Evolutionary conservation across 805 yeast genomes (phyloP).

Genomic region (Middelhovenomyces tepae): DNA sequence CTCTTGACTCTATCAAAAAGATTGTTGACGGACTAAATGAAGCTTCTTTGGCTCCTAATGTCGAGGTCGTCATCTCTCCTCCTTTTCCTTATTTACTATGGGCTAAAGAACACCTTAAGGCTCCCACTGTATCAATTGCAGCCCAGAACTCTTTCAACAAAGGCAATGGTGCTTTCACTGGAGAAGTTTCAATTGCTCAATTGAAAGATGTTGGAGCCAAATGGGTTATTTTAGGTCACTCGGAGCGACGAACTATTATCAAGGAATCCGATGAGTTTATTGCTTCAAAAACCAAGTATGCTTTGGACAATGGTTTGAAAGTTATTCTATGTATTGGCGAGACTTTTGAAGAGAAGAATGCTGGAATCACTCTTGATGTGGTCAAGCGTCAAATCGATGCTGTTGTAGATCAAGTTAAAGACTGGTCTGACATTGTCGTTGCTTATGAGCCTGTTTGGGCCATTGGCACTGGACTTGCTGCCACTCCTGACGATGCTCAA

Average conservation of each 20-base stretch:
- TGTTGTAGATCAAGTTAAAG: constrained; percentile 66
- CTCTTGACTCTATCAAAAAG: constrained; percentile 71
- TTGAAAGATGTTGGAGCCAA: constrained; percentile 84
- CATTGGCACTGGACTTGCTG: constrained; percentile 98
- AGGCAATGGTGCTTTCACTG: constrained; percentile 95
- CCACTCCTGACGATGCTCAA: constrained; percentile 97
- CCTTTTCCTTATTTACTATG: constrained; percentile 87
- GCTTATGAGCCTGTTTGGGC: constrained; percentile 99
- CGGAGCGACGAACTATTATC: constrained; percentile 94
- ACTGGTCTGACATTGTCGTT: constrained; percentile 87
- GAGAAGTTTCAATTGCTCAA: constrained; percentile 86
- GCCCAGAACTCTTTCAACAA: constrained; percentile 88
- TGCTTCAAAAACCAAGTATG: constrained; percentile 91
- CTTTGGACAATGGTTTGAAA: constrained; percentile 77
- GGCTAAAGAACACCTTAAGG: constrained; percentile 61
- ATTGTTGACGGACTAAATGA: constrained; percentile 78
- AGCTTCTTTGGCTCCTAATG: constrained; percentile 64
- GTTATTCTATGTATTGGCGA: constrained; percentile 98
- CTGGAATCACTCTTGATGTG: constrained; percentile 77
- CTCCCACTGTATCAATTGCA: constrained; percentile 63
- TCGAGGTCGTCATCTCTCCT: constrained; percentile 92
- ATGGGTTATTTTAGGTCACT: constrained; percentile 97
- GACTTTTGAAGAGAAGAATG: constrained; percentile 89
- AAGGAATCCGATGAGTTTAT: constrained; percentile 83
- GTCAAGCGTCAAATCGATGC: constrained; percentile 86